Base-by-base conservation (phyloP, 2,329 filamentous ascomycete genomes). In the Macrophomina tecta region DNA sequence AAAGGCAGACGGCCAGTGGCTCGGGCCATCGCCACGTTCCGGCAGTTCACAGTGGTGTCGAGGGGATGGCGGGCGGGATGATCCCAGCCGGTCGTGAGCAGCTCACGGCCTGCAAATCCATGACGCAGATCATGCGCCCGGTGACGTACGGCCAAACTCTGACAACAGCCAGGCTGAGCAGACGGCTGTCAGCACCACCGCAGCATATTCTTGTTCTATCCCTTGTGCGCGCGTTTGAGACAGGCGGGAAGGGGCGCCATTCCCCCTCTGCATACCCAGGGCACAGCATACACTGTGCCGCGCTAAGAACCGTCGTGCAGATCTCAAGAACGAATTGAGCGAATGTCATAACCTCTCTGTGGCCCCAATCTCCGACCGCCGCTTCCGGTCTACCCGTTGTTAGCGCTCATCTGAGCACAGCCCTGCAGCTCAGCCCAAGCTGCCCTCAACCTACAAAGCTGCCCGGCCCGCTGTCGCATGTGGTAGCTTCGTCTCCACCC, bases 341-440 rank as follows among this genome's bases (percentile, higher is more conserved):
- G 55, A 62, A 62, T 62, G 58, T 49, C 58, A 62, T 62, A 62
- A 32, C 42, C 42, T n/a, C 12, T n/a, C 8, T 5, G 7, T 5
- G 42, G 8, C 42, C 58, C 58, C 42, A 62, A 62, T 62, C 49
- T 62, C 58, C 58, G 30, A n/a, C 32, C 45, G 32, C 58, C 30
- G 58, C 58, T 36, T 49, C 58, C 58, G 58, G 45, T 49, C 58
- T 62, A 62, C 30, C 58, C 58, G 58, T 62, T 38, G 14, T 8
- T 38, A 49, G 58, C 32, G 42, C 58, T 49, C 32, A 23, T 45
- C 45, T 62, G 58, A 62, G 36, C 58, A 9, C 58, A 38, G 58
- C 58, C 58, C 28, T 62, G 58, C 58, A 62, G 30, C 45, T 38
- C 45, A 36, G 58, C 58, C 45, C 34, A 32, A 62, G 28, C 52